Percentiles rank a stretch among this genome's conserved stretches.
Evolutionary conservation across 2,329 filamentous ascomycete genomes (phyloP).

Genomic region (Trichoderma endophyticum): DNA sequence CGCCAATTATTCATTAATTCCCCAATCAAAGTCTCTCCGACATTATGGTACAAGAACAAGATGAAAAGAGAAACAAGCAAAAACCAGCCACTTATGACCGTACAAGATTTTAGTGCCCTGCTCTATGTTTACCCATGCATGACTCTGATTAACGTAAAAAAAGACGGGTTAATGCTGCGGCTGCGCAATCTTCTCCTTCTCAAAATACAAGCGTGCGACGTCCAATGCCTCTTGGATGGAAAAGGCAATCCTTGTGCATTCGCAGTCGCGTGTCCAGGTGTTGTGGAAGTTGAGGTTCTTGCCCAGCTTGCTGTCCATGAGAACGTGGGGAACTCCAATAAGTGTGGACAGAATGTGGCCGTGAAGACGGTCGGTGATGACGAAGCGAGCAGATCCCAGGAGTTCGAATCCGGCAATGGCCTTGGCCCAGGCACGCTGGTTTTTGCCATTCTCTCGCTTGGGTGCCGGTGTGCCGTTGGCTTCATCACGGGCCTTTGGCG

Average conservation of each 20-base stretch:
- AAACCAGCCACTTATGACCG: not conserved
- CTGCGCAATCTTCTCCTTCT: not conserved
- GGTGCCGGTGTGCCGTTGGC: not conserved
- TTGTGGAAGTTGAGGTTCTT: slow-evolving; percentile 14
- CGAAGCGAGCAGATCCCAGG: slow-evolving; percentile 3
- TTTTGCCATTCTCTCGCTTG: slow-evolving; percentile 10
- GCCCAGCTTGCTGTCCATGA: slow-evolving; percentile 14
- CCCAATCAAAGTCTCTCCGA: not conserved
- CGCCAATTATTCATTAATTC: not conserved
- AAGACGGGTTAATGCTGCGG: not conserved
- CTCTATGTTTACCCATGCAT: not conserved
- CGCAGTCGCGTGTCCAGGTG: slow-evolving; percentile 11
- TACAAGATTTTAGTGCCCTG: not conserved
- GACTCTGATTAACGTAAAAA: not conserved
- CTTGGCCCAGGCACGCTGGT: slow-evolving; percentile 12
- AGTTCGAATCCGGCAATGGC: slow-evolving; percentile 12
- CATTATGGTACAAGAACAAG: not conserved
- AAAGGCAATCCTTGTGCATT: not conserved
- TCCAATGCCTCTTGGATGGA: not conserved
- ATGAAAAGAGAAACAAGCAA: not conserved
- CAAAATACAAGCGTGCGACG: slow-evolving; percentile 10
- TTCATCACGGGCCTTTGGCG: slow-evolving; percentile 4
- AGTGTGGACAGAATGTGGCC: slow-evolving; percentile 8
- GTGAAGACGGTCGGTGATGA: slow-evolving; percentile 10
- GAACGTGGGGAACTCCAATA: slow-evolving; percentile 8